Evolutionary conservation across 2,329 filamentous ascomycete genomes (phyloP).

Genomic region (Hypocreales sp.): DNA sequence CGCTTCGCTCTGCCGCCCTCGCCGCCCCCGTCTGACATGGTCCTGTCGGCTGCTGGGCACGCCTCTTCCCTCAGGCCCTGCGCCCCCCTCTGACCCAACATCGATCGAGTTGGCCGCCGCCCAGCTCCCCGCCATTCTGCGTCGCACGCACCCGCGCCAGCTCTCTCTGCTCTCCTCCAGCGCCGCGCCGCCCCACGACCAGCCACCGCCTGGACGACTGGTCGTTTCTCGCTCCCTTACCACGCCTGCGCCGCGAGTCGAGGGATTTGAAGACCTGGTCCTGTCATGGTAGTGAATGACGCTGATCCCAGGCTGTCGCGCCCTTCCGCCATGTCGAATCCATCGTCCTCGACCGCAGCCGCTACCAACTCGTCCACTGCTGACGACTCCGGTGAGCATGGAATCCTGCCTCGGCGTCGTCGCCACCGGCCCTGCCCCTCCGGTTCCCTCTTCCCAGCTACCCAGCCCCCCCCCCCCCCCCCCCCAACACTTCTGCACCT

Average conservation of each 20-base stretch:
- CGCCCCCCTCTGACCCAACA: slow-evolving; percentile 7
- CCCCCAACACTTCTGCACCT: too few relatives aligned
- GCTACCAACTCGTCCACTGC: slow-evolving; percentile 11
- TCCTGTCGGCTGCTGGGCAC: slow-evolving; percentile 12
- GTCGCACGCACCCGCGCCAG: slow-evolving; percentile 2
- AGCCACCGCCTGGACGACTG: slow-evolving; percentile 4
- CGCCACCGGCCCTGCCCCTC: too few relatives aligned
- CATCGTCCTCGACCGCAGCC: slow-evolving; percentile 14
- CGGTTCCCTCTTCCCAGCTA: too few relatives aligned
- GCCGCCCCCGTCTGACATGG: slow-evolving; percentile 12
- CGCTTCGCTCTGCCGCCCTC: slow-evolving; percentile 8
- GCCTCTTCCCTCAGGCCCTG: slow-evolving; percentile 7
- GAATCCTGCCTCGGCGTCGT: slow-evolving; percentile 7
- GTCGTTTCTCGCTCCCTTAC: too few relatives aligned
- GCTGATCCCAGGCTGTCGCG: slow-evolving; percentile 20
- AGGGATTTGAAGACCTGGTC: too few relatives aligned
- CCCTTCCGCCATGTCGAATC: slow-evolving; percentile 20
- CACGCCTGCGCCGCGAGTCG: too few relatives aligned
- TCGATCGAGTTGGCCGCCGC: slow-evolving; percentile 1
- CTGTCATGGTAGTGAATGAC: slow-evolving; percentile 25
- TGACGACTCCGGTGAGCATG: slow-evolving; percentile 25
- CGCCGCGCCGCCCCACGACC: slow-evolving; percentile 1
- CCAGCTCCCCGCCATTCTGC: slow-evolving; percentile 1
- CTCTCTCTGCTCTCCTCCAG: too few relatives aligned
- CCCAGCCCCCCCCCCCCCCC: too few relatives aligned